phyloP scores from a whole-genome alignment of 768 basidiomycete species.

The Kwoniella heveanensis region DNA sequence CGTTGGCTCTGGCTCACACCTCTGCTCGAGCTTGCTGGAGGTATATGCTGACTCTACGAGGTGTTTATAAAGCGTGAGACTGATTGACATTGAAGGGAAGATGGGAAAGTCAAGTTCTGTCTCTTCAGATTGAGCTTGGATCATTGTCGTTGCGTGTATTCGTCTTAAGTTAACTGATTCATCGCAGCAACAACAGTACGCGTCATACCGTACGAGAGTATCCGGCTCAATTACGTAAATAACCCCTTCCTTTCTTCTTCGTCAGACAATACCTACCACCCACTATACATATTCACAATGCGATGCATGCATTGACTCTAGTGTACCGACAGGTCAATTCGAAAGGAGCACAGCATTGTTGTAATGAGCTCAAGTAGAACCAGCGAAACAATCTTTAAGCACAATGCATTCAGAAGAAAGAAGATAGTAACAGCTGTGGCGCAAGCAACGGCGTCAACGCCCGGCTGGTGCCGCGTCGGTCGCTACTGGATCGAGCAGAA shows the following conservation, averaged over 20 bases:
- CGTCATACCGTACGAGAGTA: not conserved
- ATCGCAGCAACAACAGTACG: not conserved
- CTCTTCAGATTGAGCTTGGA: not conserved
- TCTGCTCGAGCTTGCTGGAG: no score
- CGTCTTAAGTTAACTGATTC: no score
- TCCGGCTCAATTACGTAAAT: conserved; percentile 13
- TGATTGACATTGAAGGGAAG: not conserved
- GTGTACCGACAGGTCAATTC: not conserved
- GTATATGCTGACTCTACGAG: no score
- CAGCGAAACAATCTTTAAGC: not conserved
- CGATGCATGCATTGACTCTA: not conserved
- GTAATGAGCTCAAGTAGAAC: no score
- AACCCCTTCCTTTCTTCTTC: conserved; percentile 18
- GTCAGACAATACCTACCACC: not conserved
- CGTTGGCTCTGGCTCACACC: no score
- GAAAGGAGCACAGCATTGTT: not conserved
- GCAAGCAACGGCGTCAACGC: no score
- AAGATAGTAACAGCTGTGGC: no score
- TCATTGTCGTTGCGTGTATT: no score
- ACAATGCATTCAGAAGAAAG: not conserved
- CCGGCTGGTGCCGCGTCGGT: no score
- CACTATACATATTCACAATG: not conserved
- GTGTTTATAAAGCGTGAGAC: no score
- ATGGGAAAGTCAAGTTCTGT: no score
- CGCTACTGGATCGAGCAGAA: conserved; percentile 39